A percentile compares a stretch with the other conserved stretches of the same genome.
Evolutionary conservation across 768 basidiomycete species (phyloP).

Genomic region (Mycena olivaceomarginata): DNA sequence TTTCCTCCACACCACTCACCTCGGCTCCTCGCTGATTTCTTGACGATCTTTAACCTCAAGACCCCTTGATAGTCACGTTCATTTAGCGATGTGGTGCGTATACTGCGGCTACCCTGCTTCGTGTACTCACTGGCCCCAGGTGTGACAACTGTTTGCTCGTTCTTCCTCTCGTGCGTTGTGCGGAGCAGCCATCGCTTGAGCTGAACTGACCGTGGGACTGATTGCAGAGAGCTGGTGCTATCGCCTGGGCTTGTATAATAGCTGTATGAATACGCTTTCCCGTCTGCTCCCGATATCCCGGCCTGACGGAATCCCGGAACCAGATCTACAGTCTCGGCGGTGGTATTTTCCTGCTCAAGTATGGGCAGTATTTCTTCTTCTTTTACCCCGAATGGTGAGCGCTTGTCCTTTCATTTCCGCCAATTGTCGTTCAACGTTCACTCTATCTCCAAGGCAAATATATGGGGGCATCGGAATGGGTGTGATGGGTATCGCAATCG

Average conservation of each 20-base stretch:
- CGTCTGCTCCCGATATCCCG: conserved; percentile 13
- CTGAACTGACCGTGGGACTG: conserved; percentile 51
- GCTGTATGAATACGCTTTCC: conserved; percentile 64
- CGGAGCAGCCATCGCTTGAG: conserved; percentile 46
- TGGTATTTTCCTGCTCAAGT: conserved; percentile 76
- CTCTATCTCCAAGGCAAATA: conserved; percentile 69
- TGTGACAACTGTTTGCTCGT: conserved; percentile 89
- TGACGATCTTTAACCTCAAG: conserved; percentile 37
- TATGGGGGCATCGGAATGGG: conserved; percentile 80
- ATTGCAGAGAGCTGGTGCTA: conserved; percentile 79
- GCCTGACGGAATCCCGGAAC: conserved; percentile 29
- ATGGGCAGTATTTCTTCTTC: conserved; percentile 81
- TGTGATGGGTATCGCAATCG: conserved; percentile 69
- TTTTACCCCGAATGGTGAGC: conserved; percentile 78
- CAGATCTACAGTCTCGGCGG: conserved; percentile 82
- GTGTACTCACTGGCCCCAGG: conserved; percentile 62
- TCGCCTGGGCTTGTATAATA: conserved; percentile 80
- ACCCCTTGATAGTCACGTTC: conserved; percentile 42
- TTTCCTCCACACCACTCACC: conserved; percentile 14
- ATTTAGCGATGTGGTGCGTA: conserved; percentile 54
- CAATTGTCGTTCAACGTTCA: conserved; percentile 12
- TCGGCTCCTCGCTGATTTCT: conserved; percentile 5
- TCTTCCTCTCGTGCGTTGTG: conserved; percentile 77
- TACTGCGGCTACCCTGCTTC: conserved; percentile 23
- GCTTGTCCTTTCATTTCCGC: conserved; percentile 33